phyloP scores from a whole-genome alignment of 164 flowering plant genomes.

The Cinnamomum micranthum region DNA sequence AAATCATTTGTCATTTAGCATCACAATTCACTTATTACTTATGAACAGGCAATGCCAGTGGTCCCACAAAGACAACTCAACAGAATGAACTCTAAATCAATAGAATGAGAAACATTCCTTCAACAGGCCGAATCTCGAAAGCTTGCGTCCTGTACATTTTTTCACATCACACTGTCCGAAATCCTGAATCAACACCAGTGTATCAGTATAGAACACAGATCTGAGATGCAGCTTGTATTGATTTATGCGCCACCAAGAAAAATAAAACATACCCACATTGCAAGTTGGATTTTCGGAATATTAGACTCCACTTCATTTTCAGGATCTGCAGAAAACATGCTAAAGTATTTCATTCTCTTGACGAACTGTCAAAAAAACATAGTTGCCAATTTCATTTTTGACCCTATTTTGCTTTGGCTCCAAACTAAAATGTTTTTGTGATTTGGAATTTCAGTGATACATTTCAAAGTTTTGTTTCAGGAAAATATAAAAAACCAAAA shows the following conservation, averaged over 20 bases:
- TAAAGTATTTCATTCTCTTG: neutral
- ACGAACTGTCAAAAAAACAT: neutral
- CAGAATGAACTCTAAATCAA: neutral
- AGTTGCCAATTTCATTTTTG: neutral
- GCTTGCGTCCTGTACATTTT: slow-evolving; percentile 98
- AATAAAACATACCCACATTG: slow-evolving; percentile 83
- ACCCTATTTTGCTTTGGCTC: neutral
- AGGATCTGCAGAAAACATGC: slow-evolving; percentile 23
- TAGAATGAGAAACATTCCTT: slow-evolving; percentile 52
- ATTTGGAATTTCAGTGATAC: too few relatives aligned
- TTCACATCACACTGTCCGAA: slow-evolving; percentile 99
- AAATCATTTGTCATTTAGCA: neutral
- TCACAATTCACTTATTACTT: neutral
- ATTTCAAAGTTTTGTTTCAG: neutral
- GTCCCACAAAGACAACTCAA: neutral
- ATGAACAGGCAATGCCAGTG: neutral
- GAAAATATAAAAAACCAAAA: too few relatives aligned
- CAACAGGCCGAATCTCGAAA: slow-evolving; percentile 78
- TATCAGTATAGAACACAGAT: neutral
- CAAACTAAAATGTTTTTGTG: neutral
- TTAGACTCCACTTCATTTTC: slow-evolving; percentile 40
- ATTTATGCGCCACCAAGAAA: neutral
- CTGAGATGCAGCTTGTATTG: neutral
- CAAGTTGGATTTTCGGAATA: slow-evolving; percentile 68
- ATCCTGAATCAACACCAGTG: slow-evolving; percentile 49